These are phyloP conservation scores for Gloeopeniophorella convolvens DNA, from an alignment of 768 basidiomycete genomes.

Conservation along the genomic window DNA sequence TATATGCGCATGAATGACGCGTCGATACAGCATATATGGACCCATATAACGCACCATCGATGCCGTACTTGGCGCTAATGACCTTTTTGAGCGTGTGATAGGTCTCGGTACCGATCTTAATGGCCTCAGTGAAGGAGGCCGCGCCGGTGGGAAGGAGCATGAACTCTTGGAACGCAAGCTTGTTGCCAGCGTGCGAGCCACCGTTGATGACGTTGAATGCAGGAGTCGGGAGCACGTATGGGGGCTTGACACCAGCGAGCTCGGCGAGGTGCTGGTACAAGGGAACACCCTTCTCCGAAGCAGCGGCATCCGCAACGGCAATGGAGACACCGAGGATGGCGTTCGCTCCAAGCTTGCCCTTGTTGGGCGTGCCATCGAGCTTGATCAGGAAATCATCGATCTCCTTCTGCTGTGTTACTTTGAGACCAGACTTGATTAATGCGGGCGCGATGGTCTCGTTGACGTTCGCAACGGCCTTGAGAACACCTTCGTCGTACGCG, in stretches of 20 bases:
- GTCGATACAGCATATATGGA: slow-evolving; percentile 5
- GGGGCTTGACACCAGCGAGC: slow-evolving; percentile 90
- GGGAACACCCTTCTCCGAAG: slow-evolving; percentile 90
- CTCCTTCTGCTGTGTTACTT: slow-evolving; percentile 87
- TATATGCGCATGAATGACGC: slow-evolving; percentile 16
- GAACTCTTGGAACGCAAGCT: slow-evolving; percentile 99
- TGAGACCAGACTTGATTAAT: slow-evolving; percentile 76
- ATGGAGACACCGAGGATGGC: slow-evolving; percentile 99
- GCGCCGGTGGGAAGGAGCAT: slow-evolving; percentile 98
- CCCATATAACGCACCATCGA: slow-evolving; percentile 64
- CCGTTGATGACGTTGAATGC: slow-evolving; percentile 99
- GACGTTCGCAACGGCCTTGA: slow-evolving; percentile 91
- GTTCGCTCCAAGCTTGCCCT: slow-evolving; percentile 98
- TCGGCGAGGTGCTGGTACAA: slow-evolving; percentile 96
- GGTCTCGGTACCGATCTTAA: slow-evolving; percentile 98
- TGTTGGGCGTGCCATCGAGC: slow-evolving; percentile 95
- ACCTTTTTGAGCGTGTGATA: slow-evolving; percentile 99
- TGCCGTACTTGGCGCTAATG: slow-evolving; percentile 98
- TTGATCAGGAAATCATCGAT: slow-evolving; percentile 98
- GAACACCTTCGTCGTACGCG: slow-evolving; percentile 67
- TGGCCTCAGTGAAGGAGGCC: slow-evolving; percentile 84
- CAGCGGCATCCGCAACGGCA: slow-evolving; percentile 88
- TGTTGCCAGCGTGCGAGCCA: slow-evolving; percentile 99
- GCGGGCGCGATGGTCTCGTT: slow-evolving; percentile 87
- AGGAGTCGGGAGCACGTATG: slow-evolving; percentile 87